Conservation (phyloP, 2,329 filamentous ascomycete genomes). For the Incumbomyces delicatus region DNA sequence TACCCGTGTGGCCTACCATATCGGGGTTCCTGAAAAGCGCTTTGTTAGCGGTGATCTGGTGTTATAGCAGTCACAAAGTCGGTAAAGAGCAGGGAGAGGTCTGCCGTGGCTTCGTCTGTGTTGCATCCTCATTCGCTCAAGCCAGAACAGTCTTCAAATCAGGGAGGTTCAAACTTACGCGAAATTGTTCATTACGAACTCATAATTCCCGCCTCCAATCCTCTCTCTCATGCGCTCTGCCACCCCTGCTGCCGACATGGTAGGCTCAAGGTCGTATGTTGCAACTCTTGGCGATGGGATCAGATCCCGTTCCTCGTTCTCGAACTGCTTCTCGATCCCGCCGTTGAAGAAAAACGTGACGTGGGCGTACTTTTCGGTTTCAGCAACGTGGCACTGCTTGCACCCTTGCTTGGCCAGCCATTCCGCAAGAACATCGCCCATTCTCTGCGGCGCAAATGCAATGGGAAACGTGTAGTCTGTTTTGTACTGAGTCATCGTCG, state of each 20-base stretch:
- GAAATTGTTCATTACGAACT: constrained; percentile 99
- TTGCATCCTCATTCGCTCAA: no score
- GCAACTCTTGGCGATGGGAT: constrained; percentile 90
- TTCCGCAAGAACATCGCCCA: constrained; percentile 97
- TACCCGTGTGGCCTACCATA: constrained; percentile 91
- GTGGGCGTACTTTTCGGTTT: constrained; percentile 99
- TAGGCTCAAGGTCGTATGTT: constrained; percentile 88
- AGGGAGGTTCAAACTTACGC: constrained; percentile 34
- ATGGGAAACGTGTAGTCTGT: constrained; percentile 82
- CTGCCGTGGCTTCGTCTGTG: no score
- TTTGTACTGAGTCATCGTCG: constrained; percentile 99
- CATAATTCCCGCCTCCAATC: constrained; percentile 73
- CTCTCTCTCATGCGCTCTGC: constrained; percentile 84
- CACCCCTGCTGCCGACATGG: constrained; percentile 89
- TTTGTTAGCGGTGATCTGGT: neutral
- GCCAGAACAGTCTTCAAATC: no score
- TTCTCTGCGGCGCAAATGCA: constrained; percentile 87
- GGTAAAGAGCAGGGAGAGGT: no score
- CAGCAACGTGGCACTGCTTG: constrained; percentile 90
- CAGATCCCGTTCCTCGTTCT: constrained; percentile 83
- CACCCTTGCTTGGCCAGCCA: constrained; percentile 83
- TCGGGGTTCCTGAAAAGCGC: constrained; percentile 57
- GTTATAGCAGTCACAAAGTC: no score
- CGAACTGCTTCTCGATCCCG: constrained; percentile 92
- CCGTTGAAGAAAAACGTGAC: constrained; percentile 99